phyloP scores from a whole-genome alignment of 495 filamentous ascomycete genomes.

The Podospora appendiculata region DNA sequence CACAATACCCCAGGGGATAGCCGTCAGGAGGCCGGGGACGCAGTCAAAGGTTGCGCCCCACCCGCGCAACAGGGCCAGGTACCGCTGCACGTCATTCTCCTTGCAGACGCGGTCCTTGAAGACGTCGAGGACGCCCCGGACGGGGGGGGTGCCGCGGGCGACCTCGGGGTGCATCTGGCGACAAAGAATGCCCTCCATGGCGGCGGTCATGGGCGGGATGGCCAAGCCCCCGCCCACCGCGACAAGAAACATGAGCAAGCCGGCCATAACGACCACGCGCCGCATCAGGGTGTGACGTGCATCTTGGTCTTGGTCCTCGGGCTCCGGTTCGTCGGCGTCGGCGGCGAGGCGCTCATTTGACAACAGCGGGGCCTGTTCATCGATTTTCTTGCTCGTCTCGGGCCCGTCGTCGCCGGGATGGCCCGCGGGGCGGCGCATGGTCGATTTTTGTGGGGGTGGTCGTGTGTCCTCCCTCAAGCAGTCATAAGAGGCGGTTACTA shows the following conservation, averaged over 20 bases:
- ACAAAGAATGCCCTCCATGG: conserved; percentile 29
- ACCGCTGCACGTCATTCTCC: conserved; percentile 19
- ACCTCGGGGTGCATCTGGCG: conserved; percentile 20
- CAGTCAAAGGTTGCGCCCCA: conserved; percentile 20
- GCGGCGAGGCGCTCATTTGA: no score
- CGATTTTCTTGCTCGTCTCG: no score
- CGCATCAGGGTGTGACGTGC: conserved; percentile 6
- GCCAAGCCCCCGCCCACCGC: conserved; percentile 16
- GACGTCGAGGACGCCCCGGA: conserved; percentile 1
- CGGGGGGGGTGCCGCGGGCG: neutral
- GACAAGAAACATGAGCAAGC: conserved; percentile 19
- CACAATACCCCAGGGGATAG: conserved; percentile 25
- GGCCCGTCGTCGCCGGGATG: no score
- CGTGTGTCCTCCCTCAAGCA: no score
- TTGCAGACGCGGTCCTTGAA: conserved; percentile 14
- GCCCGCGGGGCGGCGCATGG: no score
- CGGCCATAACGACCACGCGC: conserved; percentile 16
- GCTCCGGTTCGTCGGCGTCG: no score
- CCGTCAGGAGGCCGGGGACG: conserved; percentile 17
- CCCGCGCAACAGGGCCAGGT: conserved; percentile 25
- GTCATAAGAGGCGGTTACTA: no score
- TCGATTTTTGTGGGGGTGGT: no score
- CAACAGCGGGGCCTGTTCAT: no score
- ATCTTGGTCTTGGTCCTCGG: no score
- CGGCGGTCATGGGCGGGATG: conserved; percentile 14